These are phyloP conservation scores for Punica granatum DNA, from an alignment of 345 rosid genomes.

Conservation along the genomic window DNA sequence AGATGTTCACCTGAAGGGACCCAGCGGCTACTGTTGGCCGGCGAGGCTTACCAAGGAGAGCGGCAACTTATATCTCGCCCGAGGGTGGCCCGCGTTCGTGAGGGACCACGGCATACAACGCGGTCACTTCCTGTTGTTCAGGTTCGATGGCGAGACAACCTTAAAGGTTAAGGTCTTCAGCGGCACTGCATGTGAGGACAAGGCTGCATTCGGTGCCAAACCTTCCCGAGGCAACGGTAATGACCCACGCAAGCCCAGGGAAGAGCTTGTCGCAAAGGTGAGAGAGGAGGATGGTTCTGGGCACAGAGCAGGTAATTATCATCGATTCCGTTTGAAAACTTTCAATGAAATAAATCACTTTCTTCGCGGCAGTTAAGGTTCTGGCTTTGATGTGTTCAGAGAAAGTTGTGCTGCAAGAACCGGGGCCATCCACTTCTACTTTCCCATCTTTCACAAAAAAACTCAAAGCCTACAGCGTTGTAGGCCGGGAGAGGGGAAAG, in stretches of 20 bases:
- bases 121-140: neutral
- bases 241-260: neutral
- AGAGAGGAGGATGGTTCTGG: neutral
- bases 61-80: neutral
- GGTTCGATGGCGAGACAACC: neutral
- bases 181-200: neutral
- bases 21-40: neutral
- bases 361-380: neutral
- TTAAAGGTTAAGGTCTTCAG: neutral
- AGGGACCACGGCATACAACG: neutral
- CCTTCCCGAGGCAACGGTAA: neutral
- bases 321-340: neutral
- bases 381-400: neutral
- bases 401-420: neutral
- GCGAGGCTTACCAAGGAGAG: neutral
- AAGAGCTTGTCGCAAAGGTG: neutral
- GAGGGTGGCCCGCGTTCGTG: neutral
- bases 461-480: neutral
- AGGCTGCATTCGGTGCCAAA: neutral
- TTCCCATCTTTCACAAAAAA: neutral
- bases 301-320: neutral
- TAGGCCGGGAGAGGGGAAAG: no score
- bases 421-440: neutral
- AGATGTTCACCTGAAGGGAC: neutral
- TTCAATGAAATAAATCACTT: neutral